Evolutionary conservation across 352 stramenopile genomes (phyloP), one percentile per base, ranked within the genome.

Genomic region (Blastocystis hominis): DNA sequence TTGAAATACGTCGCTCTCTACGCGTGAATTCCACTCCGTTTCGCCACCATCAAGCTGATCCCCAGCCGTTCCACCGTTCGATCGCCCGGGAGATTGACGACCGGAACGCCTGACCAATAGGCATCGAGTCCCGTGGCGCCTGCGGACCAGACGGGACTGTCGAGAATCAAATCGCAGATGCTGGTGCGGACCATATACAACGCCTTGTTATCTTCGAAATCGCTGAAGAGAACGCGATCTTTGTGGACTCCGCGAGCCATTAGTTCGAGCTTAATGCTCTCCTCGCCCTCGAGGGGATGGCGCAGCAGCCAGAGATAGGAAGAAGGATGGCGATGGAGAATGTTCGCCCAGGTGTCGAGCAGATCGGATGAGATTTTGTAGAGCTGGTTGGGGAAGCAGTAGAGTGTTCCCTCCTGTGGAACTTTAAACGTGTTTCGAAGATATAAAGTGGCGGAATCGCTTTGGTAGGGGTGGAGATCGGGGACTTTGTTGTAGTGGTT

Each of bases 1-100:
- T 84, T 84, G 30, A 68, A 84, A 42, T 84, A 84, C 17, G 72
- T 84, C 17, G 72, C 72, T 34, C 47, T 84, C 72, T 84, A 84
- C 36, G 15, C 36, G n/a, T 80, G 4, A 84, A 6, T 24, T 0
- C 20, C 50, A n/a, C 3, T 24, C 36, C 3, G 15, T 36, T 24
- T 15, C 30, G 3, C 10, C n/a, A 84, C 72, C 72, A 84, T 84
- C 38, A 84, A 24, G 68, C 72, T 84, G 1, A 44, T 44, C 38
- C 72, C 72, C 6, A 84, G n/a, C 24, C 72, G 72, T 30, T 84
- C 72, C n/a, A 84, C 72, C 38, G 47, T 84, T 15, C 72, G 72
- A 46, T 84, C 72, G 0, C 72, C 72, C 36, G 72, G 47, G 38
- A 84, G 72, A 36, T 34, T 17, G 7, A 84, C 68, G 55, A 84